phyloP scores from a whole-genome alignment of 78 protist genomes.

The Diacronema lutheri region DNA sequence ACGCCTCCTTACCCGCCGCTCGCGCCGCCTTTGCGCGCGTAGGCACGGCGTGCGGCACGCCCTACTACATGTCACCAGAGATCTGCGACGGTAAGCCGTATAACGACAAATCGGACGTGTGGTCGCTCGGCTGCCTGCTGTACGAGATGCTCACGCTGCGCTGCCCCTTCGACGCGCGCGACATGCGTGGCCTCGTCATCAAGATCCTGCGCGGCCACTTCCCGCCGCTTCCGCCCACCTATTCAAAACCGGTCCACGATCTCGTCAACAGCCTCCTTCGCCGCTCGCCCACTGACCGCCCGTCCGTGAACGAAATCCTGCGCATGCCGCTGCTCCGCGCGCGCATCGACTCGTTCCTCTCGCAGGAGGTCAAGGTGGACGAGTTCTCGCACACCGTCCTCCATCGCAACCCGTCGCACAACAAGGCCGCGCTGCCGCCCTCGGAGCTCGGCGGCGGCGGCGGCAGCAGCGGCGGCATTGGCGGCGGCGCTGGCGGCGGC shows the following conservation, averaged over 20 bases:
- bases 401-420: not conserved
- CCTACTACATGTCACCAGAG: constrained; percentile 90
- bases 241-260: too few species aligned
- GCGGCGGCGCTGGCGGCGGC: too few species aligned
- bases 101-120: constrained; percentile 72
- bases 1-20: not conserved
- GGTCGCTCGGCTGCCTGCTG: constrained; percentile 73
- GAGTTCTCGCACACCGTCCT: constrained; percentile 4
- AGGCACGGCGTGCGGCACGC: constrained; percentile 72
- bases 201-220: constrained; percentile 81
- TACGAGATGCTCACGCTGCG: constrained; percentile 80
- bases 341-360: not conserved
- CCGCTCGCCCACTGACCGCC: not conserved
- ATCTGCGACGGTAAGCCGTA: constrained; percentile 78
- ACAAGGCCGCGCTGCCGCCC: not conserved
- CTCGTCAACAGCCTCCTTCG: not conserved
- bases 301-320: constrained; percentile 3
- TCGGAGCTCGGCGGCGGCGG: too few species aligned
- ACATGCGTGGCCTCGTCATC: constrained; percentile 70
- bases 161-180: constrained; percentile 83
- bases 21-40: not conserved
- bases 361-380: not conserved
- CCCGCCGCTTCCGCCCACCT: constrained; percentile 61
- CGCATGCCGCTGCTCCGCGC: not conserved
- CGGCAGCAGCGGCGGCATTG: too few species aligned